phyloP scores from a whole-genome alignment of 2,329 filamentous ascomycete genomes.

The Fusarium longipes region DNA sequence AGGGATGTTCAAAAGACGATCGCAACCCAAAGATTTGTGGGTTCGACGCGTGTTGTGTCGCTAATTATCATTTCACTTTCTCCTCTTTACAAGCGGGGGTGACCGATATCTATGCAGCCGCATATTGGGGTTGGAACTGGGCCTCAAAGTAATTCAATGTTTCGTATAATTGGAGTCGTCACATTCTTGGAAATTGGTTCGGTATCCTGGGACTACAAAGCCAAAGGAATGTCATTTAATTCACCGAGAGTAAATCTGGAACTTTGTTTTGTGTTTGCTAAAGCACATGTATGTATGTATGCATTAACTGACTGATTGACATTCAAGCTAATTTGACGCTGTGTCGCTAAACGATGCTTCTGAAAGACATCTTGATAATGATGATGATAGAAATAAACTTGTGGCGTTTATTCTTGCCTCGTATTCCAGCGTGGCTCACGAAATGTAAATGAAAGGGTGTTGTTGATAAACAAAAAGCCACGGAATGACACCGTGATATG shows the following conservation, averaged over 20 bases:
- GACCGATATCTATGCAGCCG: conserved; percentile 13
- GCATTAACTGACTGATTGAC: conserved; percentile 13
- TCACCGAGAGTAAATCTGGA: background rate
- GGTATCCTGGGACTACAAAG: conserved; percentile 18
- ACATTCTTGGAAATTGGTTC: conserved; percentile 11
- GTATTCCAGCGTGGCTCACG: conserved; percentile 27
- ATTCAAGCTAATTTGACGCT: conserved; percentile 24
- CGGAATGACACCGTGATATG: conserved; percentile 17
- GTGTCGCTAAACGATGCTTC: conserved; percentile 17
- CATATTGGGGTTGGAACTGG: conserved; percentile 2
- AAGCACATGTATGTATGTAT: conserved; percentile 17
- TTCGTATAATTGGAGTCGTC: conserved; percentile 18
- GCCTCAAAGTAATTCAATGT: conserved; percentile 4
- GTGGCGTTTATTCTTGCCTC: conserved; percentile 14
- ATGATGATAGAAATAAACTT: conserved; percentile 21
- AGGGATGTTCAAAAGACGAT: conserved; percentile 18
- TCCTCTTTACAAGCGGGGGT: conserved; percentile 18
- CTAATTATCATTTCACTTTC: conserved; percentile 19
- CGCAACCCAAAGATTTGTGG: conserved; percentile 31
- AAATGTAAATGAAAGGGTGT: conserved; percentile 38
- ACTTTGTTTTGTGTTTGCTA: conserved; percentile 8
- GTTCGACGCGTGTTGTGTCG: conserved; percentile 37
- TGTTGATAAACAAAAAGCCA: conserved; percentile 27
- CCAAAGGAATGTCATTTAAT: background rate
- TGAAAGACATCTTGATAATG: conserved; percentile 7